Evolutionary conservation across 1,139 yeast genomes (phyloP).

Genomic region (Saccharomyces uvarum): DNA sequence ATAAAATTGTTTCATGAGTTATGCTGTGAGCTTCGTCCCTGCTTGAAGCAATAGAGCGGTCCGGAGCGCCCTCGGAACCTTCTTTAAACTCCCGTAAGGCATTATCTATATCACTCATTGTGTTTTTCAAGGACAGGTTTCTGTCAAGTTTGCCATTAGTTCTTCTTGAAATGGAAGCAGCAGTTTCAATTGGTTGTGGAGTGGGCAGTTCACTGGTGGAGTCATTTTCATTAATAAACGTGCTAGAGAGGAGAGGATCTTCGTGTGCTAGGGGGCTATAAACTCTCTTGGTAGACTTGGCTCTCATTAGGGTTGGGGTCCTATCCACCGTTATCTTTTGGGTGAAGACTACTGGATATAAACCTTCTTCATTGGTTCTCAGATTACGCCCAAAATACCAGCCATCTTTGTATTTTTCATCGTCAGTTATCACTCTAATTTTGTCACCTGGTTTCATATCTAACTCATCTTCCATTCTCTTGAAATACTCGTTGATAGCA

Average conservation of each 20-base stretch:
- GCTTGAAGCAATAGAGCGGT: not conserved
- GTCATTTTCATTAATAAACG: constrained; percentile 9
- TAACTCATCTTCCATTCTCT: constrained; percentile 85
- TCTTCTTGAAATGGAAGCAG: constrained; percentile 11
- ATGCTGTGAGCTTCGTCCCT: not conserved
- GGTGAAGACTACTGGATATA: constrained; percentile 85
- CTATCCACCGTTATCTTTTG: constrained; percentile 38
- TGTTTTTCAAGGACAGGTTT: constrained; percentile 42
- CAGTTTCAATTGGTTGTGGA: constrained; percentile 22
- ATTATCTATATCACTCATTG: constrained; percentile 74
- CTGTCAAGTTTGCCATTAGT: constrained; percentile 9
- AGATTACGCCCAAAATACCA: constrained; percentile 91
- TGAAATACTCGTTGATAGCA: constrained; percentile 81
- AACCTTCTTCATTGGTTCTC: constrained; percentile 66
- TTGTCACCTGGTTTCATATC: constrained; percentile 76
- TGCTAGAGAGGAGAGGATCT: constrained; percentile 8
- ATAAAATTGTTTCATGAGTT: constrained; percentile 13
- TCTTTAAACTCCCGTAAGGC: constrained; percentile 65
- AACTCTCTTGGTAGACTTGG: constrained; percentile 28
- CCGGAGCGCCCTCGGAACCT: constrained; percentile 13
- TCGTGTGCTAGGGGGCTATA: constrained; percentile 9
- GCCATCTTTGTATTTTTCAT: constrained; percentile 91
- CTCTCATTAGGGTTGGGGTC: constrained; percentile 46
- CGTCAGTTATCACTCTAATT: constrained; percentile 88
- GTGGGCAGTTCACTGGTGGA: constrained; percentile 17